phyloP scores from a whole-genome alignment of 495 filamentous ascomycete species.

The Hyaloscypha finlandica region DNA sequence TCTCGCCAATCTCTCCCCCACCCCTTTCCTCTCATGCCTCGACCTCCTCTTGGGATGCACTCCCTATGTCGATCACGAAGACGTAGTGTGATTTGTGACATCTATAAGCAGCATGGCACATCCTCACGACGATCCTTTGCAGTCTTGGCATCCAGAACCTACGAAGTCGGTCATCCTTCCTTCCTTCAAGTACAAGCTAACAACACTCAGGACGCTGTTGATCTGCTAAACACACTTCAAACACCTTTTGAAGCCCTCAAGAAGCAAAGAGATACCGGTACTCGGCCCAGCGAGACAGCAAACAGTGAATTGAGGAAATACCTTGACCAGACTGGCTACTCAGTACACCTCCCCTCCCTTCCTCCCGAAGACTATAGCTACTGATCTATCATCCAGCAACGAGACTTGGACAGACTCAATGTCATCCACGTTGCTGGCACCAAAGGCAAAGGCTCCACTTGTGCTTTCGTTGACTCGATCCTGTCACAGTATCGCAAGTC shows the following conservation, averaged over 20 bases:
- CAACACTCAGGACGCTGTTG: conserved; percentile 68
- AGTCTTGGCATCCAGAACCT: conserved; percentile 2
- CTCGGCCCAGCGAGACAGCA: conserved; percentile 64
- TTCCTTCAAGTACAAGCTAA: conserved; percentile 10
- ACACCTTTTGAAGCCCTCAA: conserved; percentile 81
- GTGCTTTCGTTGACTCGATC: conserved; percentile 65
- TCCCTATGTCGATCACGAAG: background rate
- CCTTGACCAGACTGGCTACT: conserved; percentile 74
- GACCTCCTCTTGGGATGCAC: background rate
- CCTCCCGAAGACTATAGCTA: conserved; percentile 18
- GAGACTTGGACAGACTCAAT: conserved; percentile 74
- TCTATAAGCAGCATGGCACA: background rate
- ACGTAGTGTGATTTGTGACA: background rate
- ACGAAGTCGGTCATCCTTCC: conserved; percentile 11
- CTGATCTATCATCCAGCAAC: conserved; percentile 50
- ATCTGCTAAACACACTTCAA: conserved; percentile 86
- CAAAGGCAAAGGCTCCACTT: conserved; percentile 89
- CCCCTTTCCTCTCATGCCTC: background rate
- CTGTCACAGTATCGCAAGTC: conserved; percentile 42
- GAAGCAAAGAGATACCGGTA: conserved; percentile 67
- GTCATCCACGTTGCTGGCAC: conserved; percentile 86
- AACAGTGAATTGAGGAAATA: conserved; percentile 78
- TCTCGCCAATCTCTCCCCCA: too few relatives aligned
- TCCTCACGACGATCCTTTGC: background rate
- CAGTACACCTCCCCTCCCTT: conserved; percentile 22